Base-by-base conservation (phyloP, 1,139 yeast genomes). In the Yamadazyma buinensis region DNA sequence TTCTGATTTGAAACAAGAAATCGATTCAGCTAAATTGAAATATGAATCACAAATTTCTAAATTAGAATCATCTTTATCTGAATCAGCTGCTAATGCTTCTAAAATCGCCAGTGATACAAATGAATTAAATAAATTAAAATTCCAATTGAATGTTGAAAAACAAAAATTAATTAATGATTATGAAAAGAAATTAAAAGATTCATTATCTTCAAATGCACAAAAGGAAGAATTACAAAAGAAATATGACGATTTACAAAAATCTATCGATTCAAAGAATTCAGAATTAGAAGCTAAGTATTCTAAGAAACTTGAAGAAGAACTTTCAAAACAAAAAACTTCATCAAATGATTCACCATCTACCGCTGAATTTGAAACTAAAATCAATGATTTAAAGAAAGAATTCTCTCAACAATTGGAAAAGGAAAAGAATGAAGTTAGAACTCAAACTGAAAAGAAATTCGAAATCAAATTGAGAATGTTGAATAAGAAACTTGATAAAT, bases 391-490 rank as follows among this genome's bases (percentile, higher is more conserved):
- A 36, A 57, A 57, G 32, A 45, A 46, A 18, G 60, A 52, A 5
- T 60, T 64, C 35, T 54, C 54, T 18, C 39, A 47, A 20, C 58
- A 56, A 36, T 47, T 69, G 34, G 61, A 57, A 17, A 52, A 51
- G 9, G 72, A 64, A 32, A 57, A 58, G 43, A 51, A 44, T 12
- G 54, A 53, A 22, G 54, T 57, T 7, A 58, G 55, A 37, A 48
- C 54, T 35, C 60, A 59, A 34, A 59, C 63, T 20, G 69, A 65
- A 35, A 69, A 68, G 52, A 57, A 63, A 39, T 62, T 56, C 39
- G 72, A 67, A 37, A 53, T 67, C 40, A 66, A 64, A 43, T 53
- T 68, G 44, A 62, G 61, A 38, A 66, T 64, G 64, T 59, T 69
- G 51, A 68, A 59, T 45, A 61, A 71, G 43, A 68, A 64, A 47